These are phyloP conservation scores for Modicella reniformis DNA, from an alignment of 371 early-diverging fungal genomes.

Conservation along the genomic window DNA sequence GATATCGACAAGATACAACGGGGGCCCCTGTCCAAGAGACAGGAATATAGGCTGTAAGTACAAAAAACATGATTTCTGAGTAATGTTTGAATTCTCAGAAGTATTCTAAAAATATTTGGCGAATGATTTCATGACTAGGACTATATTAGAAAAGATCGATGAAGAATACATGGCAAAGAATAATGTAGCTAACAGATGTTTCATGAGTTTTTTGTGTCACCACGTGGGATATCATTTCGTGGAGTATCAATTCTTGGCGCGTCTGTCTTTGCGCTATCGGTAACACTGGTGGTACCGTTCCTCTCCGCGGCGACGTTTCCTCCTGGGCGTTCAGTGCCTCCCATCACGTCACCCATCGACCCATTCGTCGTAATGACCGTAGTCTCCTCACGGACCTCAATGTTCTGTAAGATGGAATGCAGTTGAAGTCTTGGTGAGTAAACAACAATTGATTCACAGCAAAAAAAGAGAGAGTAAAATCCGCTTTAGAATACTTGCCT, in stretches of 20 bases:
- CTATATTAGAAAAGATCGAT: constrained; percentile 14
- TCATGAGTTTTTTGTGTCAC: constrained; percentile 23
- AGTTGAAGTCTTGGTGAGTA: too few species aligned
- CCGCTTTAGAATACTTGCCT: constrained; percentile 26
- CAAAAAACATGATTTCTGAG: too few species aligned
- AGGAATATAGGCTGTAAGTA: background rate
- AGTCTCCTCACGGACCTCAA: constrained; percentile 49
- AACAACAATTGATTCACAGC: too few species aligned
- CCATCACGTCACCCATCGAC: constrained; percentile 44
- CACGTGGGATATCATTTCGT: constrained; percentile 25
- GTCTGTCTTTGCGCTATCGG: constrained; percentile 12
- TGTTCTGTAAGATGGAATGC: too few species aligned
- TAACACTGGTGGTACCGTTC: background rate
- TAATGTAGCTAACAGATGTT: too few species aligned
- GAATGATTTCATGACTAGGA: too few species aligned
- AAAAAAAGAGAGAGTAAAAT: background rate
- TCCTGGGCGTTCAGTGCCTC: constrained; percentile 23
- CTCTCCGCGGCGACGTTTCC: constrained; percentile 9
- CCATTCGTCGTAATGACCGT: constrained; percentile 47
- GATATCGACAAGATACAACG: background rate
- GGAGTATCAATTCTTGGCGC: constrained; percentile 23
- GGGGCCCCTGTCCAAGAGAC: constrained; percentile 1
- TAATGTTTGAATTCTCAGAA: too few species aligned
- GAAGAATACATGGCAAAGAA: too few species aligned
- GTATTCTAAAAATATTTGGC: too few species aligned